Percentiles rank a stretch among this genome's conserved stretches.
phyloP scores from a whole-genome alignment of 2,329 filamentous ascomycete species.

The Fusarium zealandicum region DNA sequence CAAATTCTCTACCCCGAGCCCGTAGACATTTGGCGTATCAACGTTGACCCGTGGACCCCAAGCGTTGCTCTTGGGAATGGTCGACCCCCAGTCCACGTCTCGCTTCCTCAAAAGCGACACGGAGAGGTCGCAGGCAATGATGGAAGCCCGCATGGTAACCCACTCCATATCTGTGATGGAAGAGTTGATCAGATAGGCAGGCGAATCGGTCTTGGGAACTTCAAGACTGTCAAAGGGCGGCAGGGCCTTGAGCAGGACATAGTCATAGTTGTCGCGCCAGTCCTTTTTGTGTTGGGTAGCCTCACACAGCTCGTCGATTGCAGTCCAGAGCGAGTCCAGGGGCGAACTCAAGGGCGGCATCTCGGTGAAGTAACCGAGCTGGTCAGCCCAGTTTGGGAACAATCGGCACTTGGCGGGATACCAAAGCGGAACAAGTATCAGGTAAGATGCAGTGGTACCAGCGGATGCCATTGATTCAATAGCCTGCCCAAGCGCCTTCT shows the following conservation, averaged over 20 bases:
- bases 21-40: too few relatives aligned
- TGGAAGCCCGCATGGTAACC: constrained; percentile 33
- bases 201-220: constrained; percentile 5
- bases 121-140: constrained; percentile 18
- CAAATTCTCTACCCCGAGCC: too few relatives aligned
- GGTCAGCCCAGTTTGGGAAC: constrained; percentile 9
- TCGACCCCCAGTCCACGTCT: constrained; percentile 26
- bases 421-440: not conserved
- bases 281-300: too few relatives aligned
- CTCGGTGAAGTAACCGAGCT: not conserved
- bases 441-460: not conserved
- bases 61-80: constrained; percentile 22
- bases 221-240: not conserved
- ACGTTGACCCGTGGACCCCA: constrained; percentile 33
- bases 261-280: not conserved
- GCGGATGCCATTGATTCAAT: not conserved
- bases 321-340: not conserved
- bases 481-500: not conserved
- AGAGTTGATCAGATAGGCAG: constrained; percentile 27
- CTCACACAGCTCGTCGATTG: not conserved
- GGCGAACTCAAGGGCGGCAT: constrained; percentile 13
- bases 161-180: constrained; percentile 33
- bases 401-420: constrained; percentile 9
- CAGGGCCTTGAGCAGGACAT: constrained; percentile 28
- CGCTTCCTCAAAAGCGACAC: constrained; percentile 13